Evolutionary conservation across 371 early-diverging fungal genomes (phyloP).

Genomic region (Mortierella sp.): DNA sequence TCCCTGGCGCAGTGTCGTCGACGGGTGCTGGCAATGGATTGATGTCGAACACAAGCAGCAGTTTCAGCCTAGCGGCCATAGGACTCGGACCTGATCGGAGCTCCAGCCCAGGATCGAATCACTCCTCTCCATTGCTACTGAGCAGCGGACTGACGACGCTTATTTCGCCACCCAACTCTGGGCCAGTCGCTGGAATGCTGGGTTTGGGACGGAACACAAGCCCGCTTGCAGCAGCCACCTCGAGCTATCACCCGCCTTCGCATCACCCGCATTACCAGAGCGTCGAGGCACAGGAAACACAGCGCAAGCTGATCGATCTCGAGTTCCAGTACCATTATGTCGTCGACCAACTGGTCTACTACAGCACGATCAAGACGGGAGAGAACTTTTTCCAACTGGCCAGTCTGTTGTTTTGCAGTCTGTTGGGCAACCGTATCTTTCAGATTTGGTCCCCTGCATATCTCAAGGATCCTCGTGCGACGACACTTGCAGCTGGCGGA

Average conservation of each 20-base stretch:
- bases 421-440: constrained; percentile 51
- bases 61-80: constrained; percentile 20
- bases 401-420: constrained; percentile 66
- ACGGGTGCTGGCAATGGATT: constrained; percentile 3
- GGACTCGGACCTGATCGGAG: constrained; percentile 41
- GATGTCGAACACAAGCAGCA: neutral
- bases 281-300: constrained; percentile 47
- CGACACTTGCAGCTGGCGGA: neutral
- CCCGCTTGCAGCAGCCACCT: neutral
- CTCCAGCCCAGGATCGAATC: constrained; percentile 2
- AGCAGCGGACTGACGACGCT: constrained; percentile 24
- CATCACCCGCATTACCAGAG: constrained; percentile 38
- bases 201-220: constrained; percentile 34
- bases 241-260: constrained; percentile 21
- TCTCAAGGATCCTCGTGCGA: constrained; percentile 26
- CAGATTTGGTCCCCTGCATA: constrained; percentile 57
- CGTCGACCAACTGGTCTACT: constrained; percentile 78
- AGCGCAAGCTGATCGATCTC: constrained; percentile 64
- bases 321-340: constrained; percentile 76
- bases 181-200: constrained; percentile 47
- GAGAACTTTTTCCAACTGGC: constrained; percentile 77
- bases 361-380: constrained; percentile 76
- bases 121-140: constrained; percentile 19
- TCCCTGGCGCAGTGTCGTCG: constrained; percentile 11
- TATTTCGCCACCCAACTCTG: constrained; percentile 22